Percentiles rank a stretch among this genome's conserved stretches.
Conservation (phyloP, 2,329 filamentous ascomycete genomes). For the Teratosphaeria zuluensis region DNA sequence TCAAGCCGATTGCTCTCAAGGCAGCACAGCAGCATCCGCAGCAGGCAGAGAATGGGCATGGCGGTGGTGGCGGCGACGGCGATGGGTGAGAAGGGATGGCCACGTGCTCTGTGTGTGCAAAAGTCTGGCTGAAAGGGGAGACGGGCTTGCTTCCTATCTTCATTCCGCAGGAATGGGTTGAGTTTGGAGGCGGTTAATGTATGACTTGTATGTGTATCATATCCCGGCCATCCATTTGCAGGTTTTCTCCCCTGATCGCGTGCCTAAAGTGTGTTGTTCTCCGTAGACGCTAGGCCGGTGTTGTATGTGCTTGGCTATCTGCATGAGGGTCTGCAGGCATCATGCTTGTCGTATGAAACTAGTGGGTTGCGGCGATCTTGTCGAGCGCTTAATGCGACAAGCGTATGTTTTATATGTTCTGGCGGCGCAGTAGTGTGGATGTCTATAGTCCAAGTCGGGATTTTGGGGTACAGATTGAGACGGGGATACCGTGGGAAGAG, state of each 20-base stretch:
- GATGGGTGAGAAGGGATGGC: background rate
- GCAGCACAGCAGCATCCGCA: background rate
- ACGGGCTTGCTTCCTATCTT: background rate
- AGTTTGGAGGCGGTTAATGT: background rate
- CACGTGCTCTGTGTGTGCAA: background rate
- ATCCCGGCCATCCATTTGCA: background rate
- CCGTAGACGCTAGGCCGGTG: background rate
- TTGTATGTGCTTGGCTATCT: too few species aligned
- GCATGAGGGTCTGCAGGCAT: too few species aligned
- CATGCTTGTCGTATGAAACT: too few species aligned
- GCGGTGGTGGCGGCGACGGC: background rate
- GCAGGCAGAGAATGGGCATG: conserved; percentile 1
- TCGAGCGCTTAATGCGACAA: too few species aligned
- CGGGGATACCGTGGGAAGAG: too few species aligned
- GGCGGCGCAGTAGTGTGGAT: too few species aligned
- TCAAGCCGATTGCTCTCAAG: conserved; percentile 13
- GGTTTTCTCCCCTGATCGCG: background rate
- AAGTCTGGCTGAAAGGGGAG: background rate
- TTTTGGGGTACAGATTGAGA: too few species aligned
- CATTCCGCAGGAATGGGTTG: background rate
- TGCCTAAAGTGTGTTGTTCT: background rate
- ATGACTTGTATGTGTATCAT: background rate
- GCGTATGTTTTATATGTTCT: too few species aligned
- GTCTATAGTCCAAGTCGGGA: too few species aligned
- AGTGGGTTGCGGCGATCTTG: too few species aligned